Evolutionary conservation across 805 yeast genomes (phyloP).

Genomic region (Yamadazyma nakazawae): DNA sequence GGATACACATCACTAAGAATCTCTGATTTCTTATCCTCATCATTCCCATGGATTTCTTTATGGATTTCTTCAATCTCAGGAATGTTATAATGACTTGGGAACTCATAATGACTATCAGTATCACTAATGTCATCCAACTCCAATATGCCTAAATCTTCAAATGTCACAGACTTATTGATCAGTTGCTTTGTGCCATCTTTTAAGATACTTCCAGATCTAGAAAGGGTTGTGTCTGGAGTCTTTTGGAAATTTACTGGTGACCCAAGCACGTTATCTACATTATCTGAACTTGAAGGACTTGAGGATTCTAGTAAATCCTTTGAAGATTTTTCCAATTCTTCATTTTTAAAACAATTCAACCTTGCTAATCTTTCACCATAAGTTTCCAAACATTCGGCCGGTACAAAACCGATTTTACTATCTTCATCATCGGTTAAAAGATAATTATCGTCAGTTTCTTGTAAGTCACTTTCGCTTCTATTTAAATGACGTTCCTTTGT

Average conservation of each 20-base stretch:
- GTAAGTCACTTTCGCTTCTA: constrained; percentile 7
- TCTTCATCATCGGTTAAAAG: constrained; percentile 41
- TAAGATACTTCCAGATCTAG: constrained; percentile 16
- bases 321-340: constrained; percentile 50
- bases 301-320: constrained; percentile 11
- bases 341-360: constrained; percentile 88
- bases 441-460: constrained; percentile 11
- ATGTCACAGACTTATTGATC: constrained; percentile 35
- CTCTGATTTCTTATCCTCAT: constrained; percentile 39
- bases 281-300: constrained; percentile 11
- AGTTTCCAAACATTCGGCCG: constrained; percentile 93
- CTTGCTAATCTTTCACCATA: constrained; percentile 89
- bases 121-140: constrained; percentile 21
- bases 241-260: constrained; percentile 16
- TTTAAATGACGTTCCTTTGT: constrained; percentile 9
- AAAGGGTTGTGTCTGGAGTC: constrained; percentile 14
- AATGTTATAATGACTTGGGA: constrained; percentile 14
- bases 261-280: constrained; percentile 12
- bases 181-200: constrained; percentile 14
- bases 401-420: constrained; percentile 86
- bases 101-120: constrained; percentile 10
- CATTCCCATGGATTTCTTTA: constrained; percentile 13
- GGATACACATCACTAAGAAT: constrained; percentile 40
- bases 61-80: constrained; percentile 13
- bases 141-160: constrained; percentile 33